A percentile compares a stretch with the other conserved stretches of the same genome.
Conservation (phyloP, 1,139 yeast genomes). For the Magnusiomyces ingens region DNA sequence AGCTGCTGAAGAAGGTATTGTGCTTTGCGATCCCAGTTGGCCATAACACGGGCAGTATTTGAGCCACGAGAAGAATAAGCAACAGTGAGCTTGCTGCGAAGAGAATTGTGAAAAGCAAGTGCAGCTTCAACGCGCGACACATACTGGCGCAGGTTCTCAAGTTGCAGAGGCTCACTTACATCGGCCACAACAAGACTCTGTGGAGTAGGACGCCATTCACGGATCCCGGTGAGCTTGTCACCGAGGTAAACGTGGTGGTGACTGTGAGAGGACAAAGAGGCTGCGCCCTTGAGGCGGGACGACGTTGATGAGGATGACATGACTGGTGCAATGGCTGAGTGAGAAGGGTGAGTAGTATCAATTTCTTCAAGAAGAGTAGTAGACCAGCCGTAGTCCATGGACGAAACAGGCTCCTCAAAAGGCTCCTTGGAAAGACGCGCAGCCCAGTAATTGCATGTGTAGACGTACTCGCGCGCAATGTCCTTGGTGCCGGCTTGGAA, state of each 20-base stretch:
- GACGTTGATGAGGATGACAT: background rate
- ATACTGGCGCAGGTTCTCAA: slow-evolving; percentile 24
- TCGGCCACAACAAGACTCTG: slow-evolving; percentile 30
- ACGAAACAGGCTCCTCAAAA: slow-evolving; percentile 51
- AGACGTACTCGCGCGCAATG: slow-evolving; percentile 61
- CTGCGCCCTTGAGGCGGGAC: background rate
- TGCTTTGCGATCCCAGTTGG: slow-evolving; percentile 32
- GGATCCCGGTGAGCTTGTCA: slow-evolving; percentile 22
- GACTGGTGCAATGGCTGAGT: background rate
- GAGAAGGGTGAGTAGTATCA: slow-evolving; percentile 17
- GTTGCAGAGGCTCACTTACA: slow-evolving; percentile 28
- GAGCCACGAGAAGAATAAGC: slow-evolving; percentile 25
- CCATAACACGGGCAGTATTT: slow-evolving; percentile 27
- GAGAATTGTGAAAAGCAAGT: slow-evolving; percentile 27
- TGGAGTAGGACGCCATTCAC: slow-evolving; percentile 32
- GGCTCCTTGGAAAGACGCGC: slow-evolving; percentile 77
- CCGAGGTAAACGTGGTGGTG: slow-evolving; percentile 21
- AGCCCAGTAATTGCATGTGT: slow-evolving; percentile 84
- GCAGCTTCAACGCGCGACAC: slow-evolving; percentile 27
- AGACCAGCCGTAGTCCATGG: slow-evolving; percentile 78
- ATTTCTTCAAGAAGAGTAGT: background rate
- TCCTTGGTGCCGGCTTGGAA: slow-evolving; percentile 53
- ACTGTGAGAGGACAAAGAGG: background rate
- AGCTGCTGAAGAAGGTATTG: slow-evolving; percentile 30
- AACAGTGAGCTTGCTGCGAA: slow-evolving; percentile 22